A percentile compares a stretch with the other conserved stretches of the same genome.
These are phyloP conservation scores for Cicer cuneatum DNA, from an alignment of 306 rosid genomes.

Conservation along the genomic window DNA sequence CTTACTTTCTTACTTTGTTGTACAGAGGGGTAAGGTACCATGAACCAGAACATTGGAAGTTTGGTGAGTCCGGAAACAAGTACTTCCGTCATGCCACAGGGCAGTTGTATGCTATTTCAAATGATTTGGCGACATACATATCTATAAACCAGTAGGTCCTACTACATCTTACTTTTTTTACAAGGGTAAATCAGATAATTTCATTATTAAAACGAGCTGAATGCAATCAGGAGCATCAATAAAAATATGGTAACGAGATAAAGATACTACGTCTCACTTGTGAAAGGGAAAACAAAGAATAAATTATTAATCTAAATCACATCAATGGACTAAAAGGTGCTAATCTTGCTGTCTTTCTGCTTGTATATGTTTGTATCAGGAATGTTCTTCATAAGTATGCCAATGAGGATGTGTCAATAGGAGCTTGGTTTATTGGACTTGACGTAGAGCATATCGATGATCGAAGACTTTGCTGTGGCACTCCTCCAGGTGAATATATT, in stretches of 20 bases:
- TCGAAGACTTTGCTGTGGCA: slow-evolving; percentile 92
- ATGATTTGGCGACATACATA: slow-evolving; percentile 87
- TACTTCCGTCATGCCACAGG: slow-evolving; percentile 99
- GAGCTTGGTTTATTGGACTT: slow-evolving; percentile 98
- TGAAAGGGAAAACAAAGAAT: background rate
- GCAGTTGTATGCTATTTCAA: slow-evolving; percentile 93
- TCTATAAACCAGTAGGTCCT: slow-evolving; percentile 82
- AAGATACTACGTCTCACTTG: background rate
- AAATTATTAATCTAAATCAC: background rate
- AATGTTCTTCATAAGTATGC: slow-evolving; percentile 96
- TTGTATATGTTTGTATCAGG: slow-evolving; percentile 55
- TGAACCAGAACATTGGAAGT: slow-evolving; percentile 97
- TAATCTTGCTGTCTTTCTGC: slow-evolving; percentile 25
- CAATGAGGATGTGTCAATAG: slow-evolving; percentile 94
- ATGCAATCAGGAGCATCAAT: too few species aligned
- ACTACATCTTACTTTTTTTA: background rate
- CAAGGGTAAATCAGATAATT: too few species aligned
- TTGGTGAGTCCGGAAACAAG: slow-evolving; percentile 94
- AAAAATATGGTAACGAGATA: too few species aligned
- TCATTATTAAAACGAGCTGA: too few species aligned
- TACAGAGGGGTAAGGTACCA: slow-evolving; percentile 98
- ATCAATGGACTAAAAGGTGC: background rate
- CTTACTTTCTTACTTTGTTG: slow-evolving; percentile 43
- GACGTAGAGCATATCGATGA: slow-evolving; percentile 93
- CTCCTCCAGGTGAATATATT: slow-evolving; percentile 81